Evolutionary conservation across 345 rosid genomes (phyloP).

Genomic region (Sapria himalayana): DNA sequence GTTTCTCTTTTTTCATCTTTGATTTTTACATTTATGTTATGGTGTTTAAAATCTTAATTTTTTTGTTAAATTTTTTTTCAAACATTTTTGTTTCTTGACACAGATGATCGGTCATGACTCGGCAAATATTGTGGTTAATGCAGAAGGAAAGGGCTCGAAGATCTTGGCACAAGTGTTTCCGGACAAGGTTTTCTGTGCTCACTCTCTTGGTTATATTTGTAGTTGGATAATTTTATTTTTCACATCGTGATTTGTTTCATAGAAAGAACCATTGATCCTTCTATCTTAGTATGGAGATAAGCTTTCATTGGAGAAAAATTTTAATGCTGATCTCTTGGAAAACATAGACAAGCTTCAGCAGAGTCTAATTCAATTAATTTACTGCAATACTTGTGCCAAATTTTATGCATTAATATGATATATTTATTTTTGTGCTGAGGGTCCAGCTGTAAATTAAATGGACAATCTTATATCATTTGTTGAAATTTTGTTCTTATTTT

Average conservation of each 20-base stretch:
- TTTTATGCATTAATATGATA: too few species aligned
- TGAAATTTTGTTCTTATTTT: too few species aligned
- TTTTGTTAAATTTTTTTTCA: too few species aligned
- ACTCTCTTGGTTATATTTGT: neutral
- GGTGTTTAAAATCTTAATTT: too few species aligned
- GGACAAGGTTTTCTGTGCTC: conserved; percentile 44
- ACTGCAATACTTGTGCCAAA: too few species aligned
- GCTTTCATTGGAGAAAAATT: conserved; percentile 75
- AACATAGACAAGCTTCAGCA: conserved; percentile 81
- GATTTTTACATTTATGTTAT: too few species aligned
- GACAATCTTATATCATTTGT: too few species aligned
- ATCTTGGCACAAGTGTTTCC: conserved; percentile 61
- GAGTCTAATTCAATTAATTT: conserved; percentile 60
- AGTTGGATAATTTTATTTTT: neutral
- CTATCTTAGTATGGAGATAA: conserved; percentile 93
- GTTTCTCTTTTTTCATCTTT: too few species aligned
- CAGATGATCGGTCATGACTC: conserved; percentile 22
- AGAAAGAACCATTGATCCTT: conserved; percentile 72
- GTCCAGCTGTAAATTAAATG: too few species aligned
- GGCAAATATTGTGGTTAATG: conserved; percentile 7
- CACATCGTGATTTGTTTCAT: conserved; percentile 9
- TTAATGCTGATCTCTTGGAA: conserved; percentile 59
- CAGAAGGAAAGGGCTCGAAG: conserved; percentile 23
- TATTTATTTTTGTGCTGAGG: too few species aligned
- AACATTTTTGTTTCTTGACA: too few species aligned